These are phyloP conservation scores for Lentinula guzmanii DNA, from an alignment of 768 basidiomycete species.

Conservation along the genomic window DNA sequence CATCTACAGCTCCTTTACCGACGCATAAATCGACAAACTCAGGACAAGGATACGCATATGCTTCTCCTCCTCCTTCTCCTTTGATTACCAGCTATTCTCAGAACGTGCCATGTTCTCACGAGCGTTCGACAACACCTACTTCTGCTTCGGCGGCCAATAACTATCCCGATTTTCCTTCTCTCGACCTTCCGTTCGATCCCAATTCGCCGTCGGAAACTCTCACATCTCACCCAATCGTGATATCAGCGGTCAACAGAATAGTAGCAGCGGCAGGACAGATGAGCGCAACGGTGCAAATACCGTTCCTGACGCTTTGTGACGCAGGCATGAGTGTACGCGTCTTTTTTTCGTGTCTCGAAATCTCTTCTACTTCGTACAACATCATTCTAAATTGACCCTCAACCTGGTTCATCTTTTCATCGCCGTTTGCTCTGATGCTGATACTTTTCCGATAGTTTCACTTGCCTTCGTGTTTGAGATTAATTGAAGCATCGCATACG, in stretches of 20 bases:
- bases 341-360: background rate
- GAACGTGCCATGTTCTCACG: background rate
- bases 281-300: conserved; percentile 55
- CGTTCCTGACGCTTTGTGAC: conserved; percentile 70
- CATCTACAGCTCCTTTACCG: conserved; percentile 14
- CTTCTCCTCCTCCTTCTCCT: conserved; percentile 28
- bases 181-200: conserved; percentile 42
- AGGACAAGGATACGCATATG: conserved; percentile 14
- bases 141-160: conserved; percentile 19
- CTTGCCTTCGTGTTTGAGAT: conserved; percentile 66
- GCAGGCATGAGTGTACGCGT: conserved; percentile 60
- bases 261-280: conserved; percentile 69
- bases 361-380: background rate
- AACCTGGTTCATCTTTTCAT: background rate
- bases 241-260: conserved; percentile 55
- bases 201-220: conserved; percentile 46
- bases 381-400: background rate
- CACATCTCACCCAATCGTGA: conserved; percentile 53
- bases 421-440: background rate
- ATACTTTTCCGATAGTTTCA: conserved; percentile 50
- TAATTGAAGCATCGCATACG: conserved; percentile 66
- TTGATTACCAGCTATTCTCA: conserved; percentile 6
- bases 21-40: conserved; percentile 12
- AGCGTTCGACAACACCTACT: conserved; percentile 7
- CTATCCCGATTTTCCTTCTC: conserved; percentile 50